phyloP scores from a whole-genome alignment of 352 stramenopile genomes.

The Phytopythium chamaehyphon region DNA sequence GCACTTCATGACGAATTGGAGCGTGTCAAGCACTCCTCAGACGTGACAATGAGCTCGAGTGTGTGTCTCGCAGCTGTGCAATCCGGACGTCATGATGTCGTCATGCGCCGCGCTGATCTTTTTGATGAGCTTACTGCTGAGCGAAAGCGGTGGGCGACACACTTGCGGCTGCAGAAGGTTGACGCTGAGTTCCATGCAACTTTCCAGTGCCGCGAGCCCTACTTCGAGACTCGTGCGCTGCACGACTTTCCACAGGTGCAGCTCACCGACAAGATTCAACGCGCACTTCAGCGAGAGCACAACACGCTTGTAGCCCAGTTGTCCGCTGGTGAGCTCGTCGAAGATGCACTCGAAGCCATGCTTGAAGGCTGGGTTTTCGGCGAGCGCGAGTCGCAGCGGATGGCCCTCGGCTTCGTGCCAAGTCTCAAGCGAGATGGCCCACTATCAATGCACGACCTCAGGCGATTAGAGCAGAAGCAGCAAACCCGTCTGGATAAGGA shows the following conservation, averaged over 20 bases:
- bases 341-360: constrained; percentile 94
- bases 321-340: constrained; percentile 88
- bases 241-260: constrained; percentile 90
- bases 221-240: constrained; percentile 87
- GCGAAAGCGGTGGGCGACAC: constrained; percentile 62
- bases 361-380: constrained; percentile 96
- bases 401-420: constrained; percentile 74
- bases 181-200: constrained; percentile 92
- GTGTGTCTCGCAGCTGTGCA: constrained; percentile 66
- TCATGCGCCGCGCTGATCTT: constrained; percentile 59
- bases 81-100: constrained; percentile 37
- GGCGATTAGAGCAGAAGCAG: constrained; percentile 47
- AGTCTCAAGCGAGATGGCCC: constrained; percentile 81
- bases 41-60: constrained; percentile 44
- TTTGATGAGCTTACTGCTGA: constrained; percentile 73
- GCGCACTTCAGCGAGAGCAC: constrained; percentile 84
- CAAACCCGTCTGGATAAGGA: constrained; percentile 8
- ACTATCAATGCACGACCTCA: constrained; percentile 66
- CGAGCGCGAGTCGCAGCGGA: constrained; percentile 79
- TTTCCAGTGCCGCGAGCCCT: constrained; percentile 72
- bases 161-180: constrained; percentile 70
- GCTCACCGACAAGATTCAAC: constrained; percentile 68
- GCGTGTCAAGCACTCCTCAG: constrained; percentile 51
- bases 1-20: constrained; percentile 65
- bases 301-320: constrained; percentile 82